Base-by-base conservation (phyloP, 2,329 filamentous ascomycete species). In the Phoma sp. region DNA sequence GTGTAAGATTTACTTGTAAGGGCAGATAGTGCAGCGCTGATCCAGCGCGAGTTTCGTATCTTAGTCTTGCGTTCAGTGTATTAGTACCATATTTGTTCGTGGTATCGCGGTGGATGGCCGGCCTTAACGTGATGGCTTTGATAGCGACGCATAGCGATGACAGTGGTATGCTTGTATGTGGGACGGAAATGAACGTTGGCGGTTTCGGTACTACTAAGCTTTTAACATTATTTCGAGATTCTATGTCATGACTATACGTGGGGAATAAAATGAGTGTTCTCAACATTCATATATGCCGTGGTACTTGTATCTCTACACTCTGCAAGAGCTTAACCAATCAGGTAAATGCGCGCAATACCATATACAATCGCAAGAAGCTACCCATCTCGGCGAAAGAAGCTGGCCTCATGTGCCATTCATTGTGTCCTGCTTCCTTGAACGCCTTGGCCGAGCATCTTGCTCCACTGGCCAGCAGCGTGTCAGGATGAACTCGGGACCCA, bases 221-320 rank as follows among this genome's bases (percentile, higher is more conserved):
- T n/a, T n/a, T n/a, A n/a, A n/a, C n/a, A n/a, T n/a, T n/a, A n/a
- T n/a, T n/a, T n/a, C n/a, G n/a, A n/a, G n/a, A n/a, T n/a, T n/a
- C n/a, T n/a, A n/a, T n/a, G n/a, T n/a, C 9, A 30, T 42, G 15
- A 21, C 14, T 42, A 50, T 9, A 50, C 38, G 18, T 50, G 47
- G 17, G 59, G 62, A 37, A 67, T 47, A 20, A 65, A 65, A 3
- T 62, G 21, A 0, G 59, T 61, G 61, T 61, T 64, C 32, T 64
- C 61, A 18, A 65, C 59, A 34, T 61, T 64, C 1, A 60, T 37
- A 40, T 60, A 67, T 1, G 62, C 64, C 26, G 47, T 57, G 2
- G 46, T 55, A 18, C 39, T 57, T 7, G 53, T 34, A 20, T 60
- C 50, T 21, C 61, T 58, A 46, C 65, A 29, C 38, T 63, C 62